A percentile compares a stretch with the other conserved stretches of the same genome.
These are phyloP conservation scores for Atalantia buxifolia DNA, from an alignment of 345 rosid genomes.

Conservation along the genomic window DNA sequence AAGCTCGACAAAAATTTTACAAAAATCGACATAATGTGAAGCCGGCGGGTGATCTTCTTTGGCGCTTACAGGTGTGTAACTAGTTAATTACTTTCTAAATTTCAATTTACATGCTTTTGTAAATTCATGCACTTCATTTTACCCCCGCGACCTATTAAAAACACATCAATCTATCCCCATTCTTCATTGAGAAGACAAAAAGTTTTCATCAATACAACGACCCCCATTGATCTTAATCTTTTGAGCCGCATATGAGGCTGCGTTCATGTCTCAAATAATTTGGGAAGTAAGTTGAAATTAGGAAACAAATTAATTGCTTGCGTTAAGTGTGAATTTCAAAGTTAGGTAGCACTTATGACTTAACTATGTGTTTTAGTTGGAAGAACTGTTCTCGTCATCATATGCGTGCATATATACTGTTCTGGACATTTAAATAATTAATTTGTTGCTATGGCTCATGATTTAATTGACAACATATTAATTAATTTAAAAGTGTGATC, in stretches of 20 bases:
- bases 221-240: too few species aligned
- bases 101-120: too few species aligned
- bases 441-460: background rate
- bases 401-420: background rate
- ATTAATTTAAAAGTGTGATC: too few species aligned
- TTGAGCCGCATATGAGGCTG: too few species aligned
- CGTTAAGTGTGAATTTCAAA: background rate
- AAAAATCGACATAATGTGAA: conserved; percentile 36
- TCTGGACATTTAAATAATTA: background rate
- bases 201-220: too few species aligned
- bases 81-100: too few species aligned
- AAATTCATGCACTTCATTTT: too few species aligned
- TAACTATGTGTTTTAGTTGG: background rate
- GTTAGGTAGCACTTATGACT: background rate
- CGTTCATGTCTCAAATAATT: too few species aligned
- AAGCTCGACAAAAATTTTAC: conserved; percentile 39
- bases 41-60: conserved; percentile 49
- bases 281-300: too few species aligned
- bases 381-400: background rate
- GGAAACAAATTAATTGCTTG: background rate
- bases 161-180: too few species aligned
- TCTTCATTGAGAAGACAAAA: too few species aligned
- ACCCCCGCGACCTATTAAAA: too few species aligned
- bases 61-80: conserved; percentile 47
- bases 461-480: background rate